Evolutionary conservation across 2,329 filamentous ascomycete species (phyloP).

Genomic region (Eutypa lata): DNA sequence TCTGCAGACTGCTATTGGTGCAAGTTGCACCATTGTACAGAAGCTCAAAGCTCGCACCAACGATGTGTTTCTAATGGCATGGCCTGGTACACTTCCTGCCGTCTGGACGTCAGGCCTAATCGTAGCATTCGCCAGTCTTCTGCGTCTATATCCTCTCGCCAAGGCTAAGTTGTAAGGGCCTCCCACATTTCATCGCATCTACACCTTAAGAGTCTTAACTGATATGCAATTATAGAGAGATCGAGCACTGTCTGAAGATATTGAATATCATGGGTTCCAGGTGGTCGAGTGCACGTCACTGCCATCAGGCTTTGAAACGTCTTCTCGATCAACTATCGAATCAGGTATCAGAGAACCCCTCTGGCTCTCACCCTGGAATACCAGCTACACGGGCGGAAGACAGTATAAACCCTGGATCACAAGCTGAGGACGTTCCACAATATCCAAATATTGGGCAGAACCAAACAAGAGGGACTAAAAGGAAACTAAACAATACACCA

Average conservation of each 20-base stretch:
- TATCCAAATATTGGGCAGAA: background rate
- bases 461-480: background rate
- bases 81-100: constrained; percentile 5
- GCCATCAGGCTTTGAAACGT: constrained; percentile 2
- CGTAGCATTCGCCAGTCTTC: constrained; percentile 4
- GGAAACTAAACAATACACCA: background rate
- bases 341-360: background rate
- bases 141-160: constrained; percentile 4
- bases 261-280: constrained; percentile 2
- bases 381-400: background rate
- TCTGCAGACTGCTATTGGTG: constrained; percentile 6
- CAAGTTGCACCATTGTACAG: constrained; percentile 2
- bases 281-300: constrained; percentile 5
- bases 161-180: constrained; percentile 3
- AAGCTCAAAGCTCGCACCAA: background rate
- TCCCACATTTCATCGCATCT: too few species aligned
- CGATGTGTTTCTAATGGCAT: constrained; percentile 2
- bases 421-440: background rate
- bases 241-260: constrained; percentile 2
- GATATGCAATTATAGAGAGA: background rate
- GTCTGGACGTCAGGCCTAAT: constrained; percentile 8
- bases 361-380: background rate
- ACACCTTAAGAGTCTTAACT: background rate
- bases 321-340: constrained; percentile 1
- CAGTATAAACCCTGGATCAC: background rate